Evolutionary conservation across 1,284 basidiomycete species (phyloP).

Genomic region (Apiotrichum laibachii): DNA sequence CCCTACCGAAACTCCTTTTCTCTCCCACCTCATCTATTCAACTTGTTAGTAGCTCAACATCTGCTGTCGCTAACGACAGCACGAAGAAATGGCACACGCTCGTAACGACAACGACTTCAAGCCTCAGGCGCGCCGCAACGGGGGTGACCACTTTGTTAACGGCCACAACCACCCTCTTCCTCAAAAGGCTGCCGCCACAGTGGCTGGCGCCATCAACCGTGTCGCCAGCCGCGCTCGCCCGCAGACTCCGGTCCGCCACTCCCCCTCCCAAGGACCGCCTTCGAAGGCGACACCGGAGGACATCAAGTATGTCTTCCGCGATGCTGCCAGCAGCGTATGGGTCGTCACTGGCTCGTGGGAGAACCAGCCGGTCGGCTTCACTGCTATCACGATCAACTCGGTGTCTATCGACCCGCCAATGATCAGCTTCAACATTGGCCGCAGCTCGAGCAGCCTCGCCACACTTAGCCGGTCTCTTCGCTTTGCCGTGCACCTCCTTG

Average conservation of each 20-base stretch:
- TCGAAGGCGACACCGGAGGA: neutral
- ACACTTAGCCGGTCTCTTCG: conserved; percentile 15
- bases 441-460: conserved; percentile 8
- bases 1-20: too few species aligned
- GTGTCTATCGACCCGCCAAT: conserved; percentile 19
- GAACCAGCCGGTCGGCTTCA: conserved; percentile 16
- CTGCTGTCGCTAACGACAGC: neutral
- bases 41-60: too few species aligned
- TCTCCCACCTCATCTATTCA: too few species aligned
- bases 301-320: conserved; percentile 15
- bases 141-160: conserved; percentile 5
- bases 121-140: neutral
- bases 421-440: conserved; percentile 21
- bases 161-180: neutral
- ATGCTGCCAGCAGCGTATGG: conserved; percentile 16
- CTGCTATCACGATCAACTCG: conserved; percentile 20
- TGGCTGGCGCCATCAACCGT: conserved; percentile 16
- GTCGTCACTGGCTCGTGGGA: conserved; percentile 14
- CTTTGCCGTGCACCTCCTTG: conserved; percentile 16
- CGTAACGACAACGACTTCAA: neutral
- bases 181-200: conserved; percentile 8
- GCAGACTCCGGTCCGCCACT: neutral
- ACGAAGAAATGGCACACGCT: neutral
- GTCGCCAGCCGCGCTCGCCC: neutral
- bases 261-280: too few species aligned